Evolutionary conservation across 2,329 filamentous ascomycete genomes (phyloP).

Genomic region (Colletotrichum magnum): DNA sequence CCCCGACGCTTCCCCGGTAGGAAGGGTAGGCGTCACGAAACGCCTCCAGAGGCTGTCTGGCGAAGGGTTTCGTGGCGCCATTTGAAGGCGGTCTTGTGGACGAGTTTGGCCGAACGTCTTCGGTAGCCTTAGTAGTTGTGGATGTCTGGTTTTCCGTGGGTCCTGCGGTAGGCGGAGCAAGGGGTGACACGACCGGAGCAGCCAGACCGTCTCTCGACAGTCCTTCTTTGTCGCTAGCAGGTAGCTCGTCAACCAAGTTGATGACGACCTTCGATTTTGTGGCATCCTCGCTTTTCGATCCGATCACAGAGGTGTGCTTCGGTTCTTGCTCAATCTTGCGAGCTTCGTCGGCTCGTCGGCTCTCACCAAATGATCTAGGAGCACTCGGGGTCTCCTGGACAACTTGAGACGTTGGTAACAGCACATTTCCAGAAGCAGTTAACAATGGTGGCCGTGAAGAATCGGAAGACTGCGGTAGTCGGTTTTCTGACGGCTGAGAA

Average conservation of each 20-base stretch:
- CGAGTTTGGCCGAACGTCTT: neutral
- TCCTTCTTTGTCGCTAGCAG: neutral
- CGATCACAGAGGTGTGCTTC: too few species aligned
- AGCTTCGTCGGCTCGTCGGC: neutral
- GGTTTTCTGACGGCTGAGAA: neutral
- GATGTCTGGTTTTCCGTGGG: neutral
- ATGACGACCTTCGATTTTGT: neutral
- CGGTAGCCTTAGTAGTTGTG: neutral
- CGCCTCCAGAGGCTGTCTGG: conserved; percentile 50
- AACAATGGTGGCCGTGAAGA: neutral
- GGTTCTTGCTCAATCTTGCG: too few species aligned
- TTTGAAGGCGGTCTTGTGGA: neutral
- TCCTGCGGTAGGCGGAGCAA: neutral
- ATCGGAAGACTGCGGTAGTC: conserved; percentile 1
- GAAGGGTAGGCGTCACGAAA: conserved; percentile 61
- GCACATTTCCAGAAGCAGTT: neutral
- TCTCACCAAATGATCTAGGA: neutral
- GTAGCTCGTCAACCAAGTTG: neutral
- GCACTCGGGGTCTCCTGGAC: neutral
- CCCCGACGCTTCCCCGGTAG: conserved; percentile 53
- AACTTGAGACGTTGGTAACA: neutral
- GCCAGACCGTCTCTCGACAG: neutral
- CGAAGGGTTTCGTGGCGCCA: conserved; percentile 4
- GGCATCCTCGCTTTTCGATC: too few species aligned
- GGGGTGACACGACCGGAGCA: neutral